Evolutionary conservation across 148 eudicot species (phyloP).

Genomic region (Amaranthus hypochondriacus): DNA sequence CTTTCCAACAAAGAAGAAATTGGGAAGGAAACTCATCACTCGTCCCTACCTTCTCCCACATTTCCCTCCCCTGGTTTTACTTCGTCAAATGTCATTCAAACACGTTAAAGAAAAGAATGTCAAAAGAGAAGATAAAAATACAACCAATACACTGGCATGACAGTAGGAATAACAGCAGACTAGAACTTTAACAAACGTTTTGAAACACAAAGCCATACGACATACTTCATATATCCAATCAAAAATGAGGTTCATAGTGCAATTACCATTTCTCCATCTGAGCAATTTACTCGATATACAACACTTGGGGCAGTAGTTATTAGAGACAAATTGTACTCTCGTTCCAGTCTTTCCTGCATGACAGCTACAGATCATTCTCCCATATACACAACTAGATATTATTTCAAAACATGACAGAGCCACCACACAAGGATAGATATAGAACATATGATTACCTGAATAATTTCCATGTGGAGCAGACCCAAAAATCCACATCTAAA

Average conservation of each 20-base stretch:
- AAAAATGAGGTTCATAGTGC: not conserved
- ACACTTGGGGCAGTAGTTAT: constrained; percentile 99
- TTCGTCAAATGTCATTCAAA: no score
- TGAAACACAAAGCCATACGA: not conserved
- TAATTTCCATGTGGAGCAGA: constrained; percentile 96
- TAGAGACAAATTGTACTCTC: constrained; percentile 84
- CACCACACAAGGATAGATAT: not conserved
- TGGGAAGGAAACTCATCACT: no score
- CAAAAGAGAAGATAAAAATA: not conserved
- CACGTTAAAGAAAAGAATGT: not conserved
- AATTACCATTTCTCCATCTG: constrained; percentile 74
- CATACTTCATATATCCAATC: not conserved
- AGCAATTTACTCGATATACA: constrained; percentile 73
- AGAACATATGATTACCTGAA: constrained; percentile 53
- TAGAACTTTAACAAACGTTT: not conserved
- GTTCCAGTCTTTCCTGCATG: constrained; percentile 96
- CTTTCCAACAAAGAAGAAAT: no score
- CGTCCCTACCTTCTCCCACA: no score
- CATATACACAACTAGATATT: not conserved
- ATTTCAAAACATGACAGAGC: constrained; percentile 1
- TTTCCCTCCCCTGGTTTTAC: no score
- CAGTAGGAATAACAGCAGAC: not conserved
- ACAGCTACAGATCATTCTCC: constrained; percentile 14
- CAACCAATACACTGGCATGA: not conserved
- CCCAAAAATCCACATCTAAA: constrained; percentile 99